Percentiles rank a stretch among this genome's conserved stretches.
Conservation (phyloP, 2,329 filamentous ascomycete species). For the Aspergillus fumigatiaffinis region DNA sequence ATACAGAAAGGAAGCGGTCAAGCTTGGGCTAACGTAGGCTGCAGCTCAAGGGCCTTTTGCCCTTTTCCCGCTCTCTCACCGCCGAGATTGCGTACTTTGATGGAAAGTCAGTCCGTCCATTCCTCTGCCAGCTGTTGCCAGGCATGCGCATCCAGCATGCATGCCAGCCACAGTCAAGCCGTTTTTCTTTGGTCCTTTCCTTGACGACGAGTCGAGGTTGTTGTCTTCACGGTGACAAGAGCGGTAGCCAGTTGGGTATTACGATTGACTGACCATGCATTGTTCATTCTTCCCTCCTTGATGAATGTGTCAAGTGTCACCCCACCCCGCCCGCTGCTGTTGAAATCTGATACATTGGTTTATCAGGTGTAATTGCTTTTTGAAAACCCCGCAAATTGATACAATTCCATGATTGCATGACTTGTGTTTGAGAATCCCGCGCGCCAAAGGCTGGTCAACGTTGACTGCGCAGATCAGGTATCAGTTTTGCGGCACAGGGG, state of each 20-base stretch:
- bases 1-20: neutral
- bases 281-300: neutral
- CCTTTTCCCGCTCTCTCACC: neutral
- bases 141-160: neutral
- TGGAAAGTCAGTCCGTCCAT: neutral
- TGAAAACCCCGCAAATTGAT: neutral
- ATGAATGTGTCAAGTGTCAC: neutral
- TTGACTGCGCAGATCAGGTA: slow-evolving; percentile 1
- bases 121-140: neutral
- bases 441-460: slow-evolving; percentile 6
- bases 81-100: neutral
- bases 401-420: neutral
- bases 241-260: too few species aligned
- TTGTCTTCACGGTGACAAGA: neutral
- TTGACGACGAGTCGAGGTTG: neutral
- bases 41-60: neutral
- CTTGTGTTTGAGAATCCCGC: slow-evolving; percentile 6
- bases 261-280: neutral
- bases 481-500: slow-evolving; percentile 6
- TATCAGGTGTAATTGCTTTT: neutral
- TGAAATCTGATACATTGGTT: neutral
- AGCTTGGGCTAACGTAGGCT: neutral
- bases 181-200: neutral
- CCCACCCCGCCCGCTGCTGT: neutral
- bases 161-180: neutral